Conservation (phyloP, 2,329 filamentous ascomycete genomes). For the Talaromyces sp. region DNA sequence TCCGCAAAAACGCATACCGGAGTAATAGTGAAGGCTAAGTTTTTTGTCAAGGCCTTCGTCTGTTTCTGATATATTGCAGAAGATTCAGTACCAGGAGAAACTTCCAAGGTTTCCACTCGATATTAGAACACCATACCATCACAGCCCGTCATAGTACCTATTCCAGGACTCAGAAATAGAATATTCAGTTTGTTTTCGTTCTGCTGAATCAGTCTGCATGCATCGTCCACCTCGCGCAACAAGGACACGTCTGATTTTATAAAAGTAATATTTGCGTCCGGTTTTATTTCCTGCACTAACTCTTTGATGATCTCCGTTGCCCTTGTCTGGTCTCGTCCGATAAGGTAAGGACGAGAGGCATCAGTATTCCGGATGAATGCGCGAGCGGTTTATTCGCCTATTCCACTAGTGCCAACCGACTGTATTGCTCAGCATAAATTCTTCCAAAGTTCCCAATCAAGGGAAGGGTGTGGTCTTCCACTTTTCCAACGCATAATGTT, state of each 20-base stretch:
- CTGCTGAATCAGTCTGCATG: constrained; percentile 50
- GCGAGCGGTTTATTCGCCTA: constrained; percentile 28
- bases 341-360: constrained; percentile 54
- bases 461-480: too few relatives aligned
- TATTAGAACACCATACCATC: constrained; percentile 14
- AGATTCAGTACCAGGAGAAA: constrained; percentile 5
- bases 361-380: constrained; percentile 38
- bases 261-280: constrained; percentile 50
- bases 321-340: constrained; percentile 48
- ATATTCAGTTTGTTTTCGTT: constrained; percentile 34
- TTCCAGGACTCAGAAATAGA: constrained; percentile 33
- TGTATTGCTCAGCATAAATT: too few relatives aligned
- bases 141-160: constrained; percentile 16
- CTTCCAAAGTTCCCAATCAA: too few relatives aligned
- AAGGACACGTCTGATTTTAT: constrained; percentile 54
- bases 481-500: too few relatives aligned
- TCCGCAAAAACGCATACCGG: background rate
- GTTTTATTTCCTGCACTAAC: constrained; percentile 48
- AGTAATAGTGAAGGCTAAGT: background rate
- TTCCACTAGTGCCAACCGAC: constrained; percentile 32
- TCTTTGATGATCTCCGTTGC: constrained; percentile 48
- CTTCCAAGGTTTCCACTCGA: background rate
- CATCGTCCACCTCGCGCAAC: constrained; percentile 55
- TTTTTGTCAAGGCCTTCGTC: constrained; percentile 34
- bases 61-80: constrained; percentile 30